Evolutionary conservation across 345 rosid genomes (phyloP).

Genomic region (Anacardium occidentale): DNA sequence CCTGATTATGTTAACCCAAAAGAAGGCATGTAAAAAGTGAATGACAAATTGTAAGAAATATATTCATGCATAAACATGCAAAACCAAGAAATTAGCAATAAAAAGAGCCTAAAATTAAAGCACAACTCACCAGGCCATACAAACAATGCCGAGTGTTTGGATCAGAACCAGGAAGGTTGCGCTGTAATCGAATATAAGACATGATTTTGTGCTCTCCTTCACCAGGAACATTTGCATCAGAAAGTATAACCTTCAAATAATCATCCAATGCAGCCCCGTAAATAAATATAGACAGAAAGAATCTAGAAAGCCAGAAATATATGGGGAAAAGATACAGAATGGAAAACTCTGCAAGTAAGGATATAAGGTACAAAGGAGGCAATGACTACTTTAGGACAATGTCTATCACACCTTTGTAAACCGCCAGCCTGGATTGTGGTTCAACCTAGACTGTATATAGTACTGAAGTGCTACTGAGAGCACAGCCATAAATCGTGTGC

Average conservation of each 20-base stretch:
- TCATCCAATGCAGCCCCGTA: slow-evolving; percentile 60
- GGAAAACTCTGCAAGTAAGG: slow-evolving; percentile 54
- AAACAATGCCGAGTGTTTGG: slow-evolving; percentile 96
- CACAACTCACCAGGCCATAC: slow-evolving; percentile 75
- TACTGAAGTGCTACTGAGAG: slow-evolving; percentile 91
- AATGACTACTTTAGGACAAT: slow-evolving; percentile 19
- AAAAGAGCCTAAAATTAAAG: background rate
- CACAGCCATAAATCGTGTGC: slow-evolving; percentile 88
- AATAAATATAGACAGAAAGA: slow-evolving; percentile 60
- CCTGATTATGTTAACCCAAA: slow-evolving; percentile 48
- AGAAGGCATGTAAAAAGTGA: background rate
- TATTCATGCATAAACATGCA: slow-evolving; percentile 1
- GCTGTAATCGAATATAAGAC: slow-evolving; percentile 89
- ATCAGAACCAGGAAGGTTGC: slow-evolving; percentile 77
- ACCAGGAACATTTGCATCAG: slow-evolving; percentile 94
- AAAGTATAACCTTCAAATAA: slow-evolving; percentile 92
- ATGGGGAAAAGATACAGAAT: slow-evolving; percentile 34
- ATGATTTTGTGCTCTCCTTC: slow-evolving; percentile 99
- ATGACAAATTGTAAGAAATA: background rate
- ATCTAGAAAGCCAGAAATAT: slow-evolving; percentile 46
- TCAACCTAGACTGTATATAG: slow-evolving; percentile 81
- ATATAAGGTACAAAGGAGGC: slow-evolving; percentile 29
- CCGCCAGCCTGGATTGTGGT: slow-evolving; percentile 78
- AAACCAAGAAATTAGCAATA: background rate
- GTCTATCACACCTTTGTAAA: slow-evolving; percentile 67